These are phyloP conservation scores for Saitozyma sp. DNA, from an alignment of 768 basidiomycete genomes.

Conservation along the genomic window DNA sequence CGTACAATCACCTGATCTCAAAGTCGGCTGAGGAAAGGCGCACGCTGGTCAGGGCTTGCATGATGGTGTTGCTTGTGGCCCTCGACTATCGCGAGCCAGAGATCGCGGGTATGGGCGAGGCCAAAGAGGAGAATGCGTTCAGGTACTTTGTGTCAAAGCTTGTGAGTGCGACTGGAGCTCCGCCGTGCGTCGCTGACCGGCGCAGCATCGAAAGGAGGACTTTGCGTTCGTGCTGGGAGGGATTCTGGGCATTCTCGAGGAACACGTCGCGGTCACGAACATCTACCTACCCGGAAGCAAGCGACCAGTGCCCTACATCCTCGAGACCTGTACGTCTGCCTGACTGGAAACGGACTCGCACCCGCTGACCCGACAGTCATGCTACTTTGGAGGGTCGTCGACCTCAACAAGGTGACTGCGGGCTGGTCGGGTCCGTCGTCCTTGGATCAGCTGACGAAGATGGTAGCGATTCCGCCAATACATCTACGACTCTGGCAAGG, in stretches of 20 bases:
- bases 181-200: constrained; percentile 11
- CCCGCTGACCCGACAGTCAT: constrained; percentile 41
- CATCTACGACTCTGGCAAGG: constrained; percentile 75
- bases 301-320: constrained; percentile 75
- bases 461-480: constrained; percentile 87
- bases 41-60: constrained; percentile 68
- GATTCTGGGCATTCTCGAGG: constrained; percentile 56
- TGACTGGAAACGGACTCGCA: background rate
- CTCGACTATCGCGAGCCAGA: constrained; percentile 45
- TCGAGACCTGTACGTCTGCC: constrained; percentile 68
- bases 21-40: constrained; percentile 80
- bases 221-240: constrained; percentile 81
- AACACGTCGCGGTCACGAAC: constrained; percentile 72
- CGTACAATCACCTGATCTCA: constrained; percentile 82
- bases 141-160: constrained; percentile 88
- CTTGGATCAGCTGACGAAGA: background rate
- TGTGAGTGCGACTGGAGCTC: constrained; percentile 56
- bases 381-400: constrained; percentile 82
- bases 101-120: constrained; percentile 32
- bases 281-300: constrained; percentile 81
- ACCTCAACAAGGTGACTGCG: constrained; percentile 77
- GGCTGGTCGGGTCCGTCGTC: background rate
- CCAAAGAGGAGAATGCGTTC: constrained; percentile 68
- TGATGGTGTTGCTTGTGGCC: constrained; percentile 67
- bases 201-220: constrained; percentile 83